A percentile compares a stretch with the other conserved stretches of the same genome.
Conservation (phyloP, 2,329 filamentous ascomycete genomes). For the Colletotrichum sojae region DNA sequence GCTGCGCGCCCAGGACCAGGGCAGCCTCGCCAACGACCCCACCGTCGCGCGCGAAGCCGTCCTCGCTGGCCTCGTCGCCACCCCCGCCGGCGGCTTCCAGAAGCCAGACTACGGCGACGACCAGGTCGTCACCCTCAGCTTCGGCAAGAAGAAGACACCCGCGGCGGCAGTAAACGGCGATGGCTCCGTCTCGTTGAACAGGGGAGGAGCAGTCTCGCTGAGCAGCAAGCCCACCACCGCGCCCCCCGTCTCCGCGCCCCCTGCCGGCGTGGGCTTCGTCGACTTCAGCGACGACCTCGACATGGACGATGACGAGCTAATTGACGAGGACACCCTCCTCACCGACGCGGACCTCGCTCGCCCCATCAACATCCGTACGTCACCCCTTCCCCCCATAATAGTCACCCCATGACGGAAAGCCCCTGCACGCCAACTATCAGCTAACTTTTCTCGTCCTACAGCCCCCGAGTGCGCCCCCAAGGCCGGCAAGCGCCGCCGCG, state of each 20-base stretch:
- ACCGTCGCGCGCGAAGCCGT: conserved; percentile 83
- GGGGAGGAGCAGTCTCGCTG: conserved; percentile 45
- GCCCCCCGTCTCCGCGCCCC: conserved; percentile 58
- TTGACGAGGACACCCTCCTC: conserved; percentile 91
- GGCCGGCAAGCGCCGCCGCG: conserved; percentile 85
- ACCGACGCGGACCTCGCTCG: conserved; percentile 86
- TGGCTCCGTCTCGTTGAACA: conserved; percentile 45
- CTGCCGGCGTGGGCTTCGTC: conserved; percentile 76
- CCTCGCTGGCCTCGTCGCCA: conserved; percentile 80
- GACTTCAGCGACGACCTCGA: conserved; percentile 72
- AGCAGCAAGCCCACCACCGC: conserved; percentile 55
- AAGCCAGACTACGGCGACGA: conserved; percentile 76
- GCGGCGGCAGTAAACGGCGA: conserved; percentile 45
- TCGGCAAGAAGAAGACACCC: conserved; percentile 54
- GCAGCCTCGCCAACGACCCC: conserved; percentile 61
- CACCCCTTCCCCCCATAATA: background rate
- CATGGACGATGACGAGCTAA: conserved; percentile 81
- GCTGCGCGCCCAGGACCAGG: conserved; percentile 78
- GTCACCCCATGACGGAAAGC: conserved; percentile 14
- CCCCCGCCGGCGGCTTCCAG: conserved; percentile 74
- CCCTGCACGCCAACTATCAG: background rate
- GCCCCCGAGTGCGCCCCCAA: conserved; percentile 91
- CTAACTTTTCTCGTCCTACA: conserved; percentile 50
- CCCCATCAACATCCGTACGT: conserved; percentile 85
- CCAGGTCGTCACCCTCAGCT: conserved; percentile 68